phyloP scores from a whole-genome alignment of 495 filamentous ascomycete species.

The Penicillium roqueforti region DNA sequence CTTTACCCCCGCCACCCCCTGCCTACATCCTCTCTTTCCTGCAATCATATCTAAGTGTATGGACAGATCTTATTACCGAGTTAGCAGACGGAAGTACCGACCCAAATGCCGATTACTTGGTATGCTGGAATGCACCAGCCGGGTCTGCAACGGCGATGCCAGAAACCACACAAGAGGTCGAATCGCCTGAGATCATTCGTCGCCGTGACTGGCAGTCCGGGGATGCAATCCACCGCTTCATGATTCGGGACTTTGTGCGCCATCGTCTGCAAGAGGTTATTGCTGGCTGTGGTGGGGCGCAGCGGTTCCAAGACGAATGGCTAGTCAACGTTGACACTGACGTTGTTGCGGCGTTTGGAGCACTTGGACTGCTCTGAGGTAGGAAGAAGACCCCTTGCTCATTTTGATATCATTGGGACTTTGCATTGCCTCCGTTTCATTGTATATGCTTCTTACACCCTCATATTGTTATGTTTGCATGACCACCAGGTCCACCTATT shows the following conservation, averaged over 20 bases:
- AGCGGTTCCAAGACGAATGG: constrained; percentile 72
- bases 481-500: background rate
- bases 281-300: constrained; percentile 61
- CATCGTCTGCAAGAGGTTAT: constrained; percentile 64
- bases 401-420: background rate
- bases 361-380: constrained; percentile 44
- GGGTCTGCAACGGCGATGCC: constrained; percentile 29
- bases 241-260: constrained; percentile 66
- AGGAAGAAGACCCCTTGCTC: background rate
- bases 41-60: constrained; percentile 65
- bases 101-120: constrained; percentile 48
- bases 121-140: constrained; percentile 45
- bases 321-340: constrained; percentile 83
- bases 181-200: constrained; percentile 61
- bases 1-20: constrained; percentile 24
- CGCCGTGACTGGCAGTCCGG: constrained; percentile 50
- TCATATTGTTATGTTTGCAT: background rate
- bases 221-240: constrained; percentile 69
- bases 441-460: background rate
- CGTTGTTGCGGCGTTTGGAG: constrained; percentile 65
- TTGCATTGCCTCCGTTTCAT: background rate
- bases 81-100: constrained; percentile 47
- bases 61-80: constrained; percentile 64
- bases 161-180: constrained; percentile 37
- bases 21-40: constrained; percentile 54